Evolutionary conservation across 2,329 filamentous ascomycete genomes (phyloP).

Genomic region (Aspergillus candidus): DNA sequence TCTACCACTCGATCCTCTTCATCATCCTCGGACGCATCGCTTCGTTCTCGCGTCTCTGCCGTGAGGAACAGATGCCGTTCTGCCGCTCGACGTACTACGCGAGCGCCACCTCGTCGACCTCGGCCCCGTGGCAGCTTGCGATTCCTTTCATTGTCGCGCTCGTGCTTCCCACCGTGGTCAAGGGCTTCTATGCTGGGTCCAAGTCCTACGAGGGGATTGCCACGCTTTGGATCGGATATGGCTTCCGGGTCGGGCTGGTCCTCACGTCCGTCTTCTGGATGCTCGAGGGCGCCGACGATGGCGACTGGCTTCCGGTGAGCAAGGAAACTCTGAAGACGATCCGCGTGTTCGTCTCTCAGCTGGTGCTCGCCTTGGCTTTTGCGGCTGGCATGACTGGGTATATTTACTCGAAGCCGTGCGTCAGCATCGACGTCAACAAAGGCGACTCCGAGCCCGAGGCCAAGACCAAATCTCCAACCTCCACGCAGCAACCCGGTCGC

Average conservation of each 20-base stretch:
- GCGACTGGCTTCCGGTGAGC: conserved; percentile 68
- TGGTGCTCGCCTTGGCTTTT: conserved; percentile 71
- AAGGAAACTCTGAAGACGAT: conserved; percentile 62
- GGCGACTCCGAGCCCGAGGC: conserved; percentile 36
- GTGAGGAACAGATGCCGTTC: conserved; percentile 97
- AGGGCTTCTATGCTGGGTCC: conserved; percentile 73
- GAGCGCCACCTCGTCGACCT: conserved; percentile 84
- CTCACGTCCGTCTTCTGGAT: conserved; percentile 79
- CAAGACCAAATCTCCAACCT: conserved; percentile 35
- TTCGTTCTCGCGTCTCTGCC: conserved; percentile 84
- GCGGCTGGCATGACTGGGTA: conserved; percentile 81
- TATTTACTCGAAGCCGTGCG: conserved; percentile 75
- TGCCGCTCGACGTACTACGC: conserved; percentile 95
- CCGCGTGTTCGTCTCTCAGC: conserved; percentile 72
- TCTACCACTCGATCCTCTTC: conserved; percentile 82
- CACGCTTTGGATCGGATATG: conserved; percentile 74
- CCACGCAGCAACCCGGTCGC: conserved; percentile 26
- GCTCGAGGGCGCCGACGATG: conserved; percentile 75
- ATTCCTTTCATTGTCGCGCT: conserved; percentile 72
- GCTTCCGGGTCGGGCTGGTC: conserved; percentile 68
- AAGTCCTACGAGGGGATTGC: conserved; percentile 84
- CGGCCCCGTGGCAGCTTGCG: conserved; percentile 77
- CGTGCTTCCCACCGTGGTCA: conserved; percentile 70
- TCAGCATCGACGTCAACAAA: conserved; percentile 60
- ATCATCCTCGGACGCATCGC: conserved; percentile 70